Conservation (phyloP, 805 yeast species). For the Grigorovia yakushimaensis region DNA sequence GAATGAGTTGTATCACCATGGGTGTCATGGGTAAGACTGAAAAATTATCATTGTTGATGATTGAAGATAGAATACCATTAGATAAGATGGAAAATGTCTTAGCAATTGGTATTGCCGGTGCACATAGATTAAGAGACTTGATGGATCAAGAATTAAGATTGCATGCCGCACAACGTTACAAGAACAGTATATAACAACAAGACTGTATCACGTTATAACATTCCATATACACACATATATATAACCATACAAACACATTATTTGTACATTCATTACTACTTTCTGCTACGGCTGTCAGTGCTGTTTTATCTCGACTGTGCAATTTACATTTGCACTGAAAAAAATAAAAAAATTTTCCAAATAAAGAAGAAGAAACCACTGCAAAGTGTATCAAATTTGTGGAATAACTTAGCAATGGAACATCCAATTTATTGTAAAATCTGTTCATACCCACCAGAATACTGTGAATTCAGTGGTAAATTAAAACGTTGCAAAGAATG, state of each 20-base stretch:
- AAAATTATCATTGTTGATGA: constrained; percentile 61
- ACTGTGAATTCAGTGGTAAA: constrained; percentile 83
- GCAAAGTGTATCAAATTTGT: too few species aligned
- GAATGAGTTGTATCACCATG: constrained; percentile 68
- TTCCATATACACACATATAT: too few species aligned
- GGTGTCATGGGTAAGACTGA: constrained; percentile 80
- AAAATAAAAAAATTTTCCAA: neutral
- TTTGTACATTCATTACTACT: too few species aligned
- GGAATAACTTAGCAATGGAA: too few species aligned
- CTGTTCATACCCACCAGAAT: constrained; percentile 80
- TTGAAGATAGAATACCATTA: constrained; percentile 79
- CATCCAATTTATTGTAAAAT: constrained; percentile 61
- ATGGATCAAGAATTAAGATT: constrained; percentile 80
- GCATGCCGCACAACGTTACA: constrained; percentile 54
- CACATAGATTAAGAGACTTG: constrained; percentile 67
- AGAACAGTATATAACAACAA: constrained; percentile 28
- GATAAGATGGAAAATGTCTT: constrained; percentile 69
- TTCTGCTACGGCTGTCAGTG: too few species aligned
- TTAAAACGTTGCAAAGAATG: constrained; percentile 78
- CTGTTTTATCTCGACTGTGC: too few species aligned
- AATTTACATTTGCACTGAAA: too few species aligned
- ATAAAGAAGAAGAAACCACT: neutral
- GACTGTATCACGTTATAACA: too few species aligned
- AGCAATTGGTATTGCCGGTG: constrained; percentile 79
- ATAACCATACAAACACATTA: too few species aligned